phyloP scores from a whole-genome alignment of 2,329 filamentous ascomycete species.

The Fusarium sp. region DNA sequence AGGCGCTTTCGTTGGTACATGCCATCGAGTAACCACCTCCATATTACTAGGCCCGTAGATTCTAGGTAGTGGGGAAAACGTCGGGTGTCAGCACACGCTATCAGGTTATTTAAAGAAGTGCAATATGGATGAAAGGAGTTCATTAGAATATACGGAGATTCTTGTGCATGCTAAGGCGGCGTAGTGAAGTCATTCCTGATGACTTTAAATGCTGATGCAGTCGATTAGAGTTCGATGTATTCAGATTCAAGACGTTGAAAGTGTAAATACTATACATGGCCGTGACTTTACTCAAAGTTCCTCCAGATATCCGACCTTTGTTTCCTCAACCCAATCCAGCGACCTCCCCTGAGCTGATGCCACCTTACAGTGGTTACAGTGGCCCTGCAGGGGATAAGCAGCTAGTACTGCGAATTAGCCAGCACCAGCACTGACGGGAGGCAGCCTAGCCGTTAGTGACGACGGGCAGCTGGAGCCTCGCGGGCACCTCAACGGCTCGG shows the following conservation, averaged over 20 bases:
- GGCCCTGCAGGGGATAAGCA: conserved; percentile 27
- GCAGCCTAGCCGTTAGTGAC: conserved; percentile 14
- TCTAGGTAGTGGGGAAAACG: conserved; percentile 37
- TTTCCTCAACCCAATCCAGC: background rate
- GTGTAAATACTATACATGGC: background rate
- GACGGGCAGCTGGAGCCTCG: background rate
- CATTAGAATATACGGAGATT: conserved; percentile 20
- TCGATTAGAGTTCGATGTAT: background rate
- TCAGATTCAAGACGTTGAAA: background rate
- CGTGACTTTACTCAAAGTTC: background rate
- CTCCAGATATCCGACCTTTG: background rate
- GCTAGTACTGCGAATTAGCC: conserved; percentile 8
- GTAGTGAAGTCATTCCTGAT: background rate
- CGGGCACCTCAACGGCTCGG: conserved; percentile 3
- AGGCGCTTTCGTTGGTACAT: conserved; percentile 28
- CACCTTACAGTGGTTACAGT: conserved; percentile 25
- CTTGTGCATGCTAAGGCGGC: conserved; percentile 3
- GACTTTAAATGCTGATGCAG: background rate
- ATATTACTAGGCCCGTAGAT: conserved; percentile 9
- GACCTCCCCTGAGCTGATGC: conserved; percentile 28
- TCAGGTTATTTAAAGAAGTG: conserved; percentile 38
- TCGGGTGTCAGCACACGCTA: conserved; percentile 41
- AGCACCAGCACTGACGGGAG: conserved; percentile 11
- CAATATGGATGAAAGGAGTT: conserved; percentile 9
- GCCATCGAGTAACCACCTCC: conserved; percentile 2